Base-by-base conservation (phyloP, 176 grass and related monocot species). In the Cymbopogon citratus region DNA sequence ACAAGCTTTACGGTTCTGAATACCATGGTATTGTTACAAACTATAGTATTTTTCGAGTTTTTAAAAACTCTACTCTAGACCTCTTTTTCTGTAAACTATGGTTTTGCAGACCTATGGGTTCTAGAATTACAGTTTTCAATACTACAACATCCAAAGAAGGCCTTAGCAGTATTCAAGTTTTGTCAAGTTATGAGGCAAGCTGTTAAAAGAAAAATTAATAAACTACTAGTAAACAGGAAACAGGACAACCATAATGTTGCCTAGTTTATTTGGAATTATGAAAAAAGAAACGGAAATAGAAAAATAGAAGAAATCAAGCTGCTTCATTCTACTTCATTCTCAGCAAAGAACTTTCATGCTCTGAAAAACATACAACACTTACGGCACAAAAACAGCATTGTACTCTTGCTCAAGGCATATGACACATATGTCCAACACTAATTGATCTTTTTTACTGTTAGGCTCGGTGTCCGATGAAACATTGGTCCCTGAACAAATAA, bases 341-440 rank as follows among this genome's bases (percentile, higher is more conserved):
- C 18, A 80, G 46, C 46, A 83, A 68, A 19, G 72, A 83, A 76
- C 13, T 76, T 61, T 33, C 27, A 66, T 82, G 31, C n/a, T 44
- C 68, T 39, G 35, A 67, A 79, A 49, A 57, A 38, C 3, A 5
- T 66, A 80, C 31, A 48, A 84, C 83, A 86, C 92, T 99, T 93
- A 99, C 96, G 96, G 92, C 74, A 99, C 91, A 91, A 99, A 95
- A 99, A 93, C 93, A 85, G 91, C 89, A 87, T 99, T 99, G 33
- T 95, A 99, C 75, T 99, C 96, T 68, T 99, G 92, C 84, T 99
- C 96, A 80, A 99, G 96, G 87, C 96, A 99, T 87, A 99, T 99
- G 41, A 95, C 93, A 80, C 96, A 99, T 85, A 99, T 99, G 74
- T 95, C 96, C 36, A 93, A 81, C 38, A 84, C 73, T 74, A 93